Conservation (phyloP, 345 rosid genomes). For the Citrus mangshanensis region DNA sequence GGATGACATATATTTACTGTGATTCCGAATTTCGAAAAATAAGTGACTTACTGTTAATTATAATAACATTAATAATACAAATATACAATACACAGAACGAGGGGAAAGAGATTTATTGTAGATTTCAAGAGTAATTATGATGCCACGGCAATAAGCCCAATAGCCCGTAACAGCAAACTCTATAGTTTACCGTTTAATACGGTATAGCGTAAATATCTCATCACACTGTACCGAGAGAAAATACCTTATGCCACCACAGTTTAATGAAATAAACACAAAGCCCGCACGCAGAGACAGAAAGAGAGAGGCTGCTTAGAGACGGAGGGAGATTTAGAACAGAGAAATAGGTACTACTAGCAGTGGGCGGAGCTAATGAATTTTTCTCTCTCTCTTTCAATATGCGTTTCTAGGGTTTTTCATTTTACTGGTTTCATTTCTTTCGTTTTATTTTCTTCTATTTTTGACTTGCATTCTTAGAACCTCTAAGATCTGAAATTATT, state of each 20-base stretch:
- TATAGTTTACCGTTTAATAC: too few relatives aligned
- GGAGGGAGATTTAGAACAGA: neutral
- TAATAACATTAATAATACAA: too few relatives aligned
- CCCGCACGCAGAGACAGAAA: neutral
- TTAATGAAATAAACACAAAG: neutral
- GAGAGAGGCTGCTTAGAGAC: neutral
- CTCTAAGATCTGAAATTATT: neutral
- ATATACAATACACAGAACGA: too few relatives aligned
- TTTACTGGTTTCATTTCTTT: neutral
- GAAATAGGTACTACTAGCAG: neutral
- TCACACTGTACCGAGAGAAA: neutral
- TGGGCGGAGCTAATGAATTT: neutral
- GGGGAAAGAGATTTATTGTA: too few relatives aligned
- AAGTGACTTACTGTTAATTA: too few relatives aligned
- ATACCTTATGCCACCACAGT: neutral
- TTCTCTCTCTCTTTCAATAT: neutral
- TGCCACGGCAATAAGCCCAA: too few relatives aligned
- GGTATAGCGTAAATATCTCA: neutral
- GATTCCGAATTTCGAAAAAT: too few relatives aligned
- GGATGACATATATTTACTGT: too few relatives aligned
- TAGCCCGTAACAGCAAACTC: too few relatives aligned
- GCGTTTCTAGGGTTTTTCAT: neutral
- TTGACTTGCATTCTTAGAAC: neutral
- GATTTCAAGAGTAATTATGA: too few relatives aligned
- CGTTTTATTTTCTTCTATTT: neutral